phyloP scores from a whole-genome alignment of 306 rosid genomes.

The Purshia tridentata region DNA sequence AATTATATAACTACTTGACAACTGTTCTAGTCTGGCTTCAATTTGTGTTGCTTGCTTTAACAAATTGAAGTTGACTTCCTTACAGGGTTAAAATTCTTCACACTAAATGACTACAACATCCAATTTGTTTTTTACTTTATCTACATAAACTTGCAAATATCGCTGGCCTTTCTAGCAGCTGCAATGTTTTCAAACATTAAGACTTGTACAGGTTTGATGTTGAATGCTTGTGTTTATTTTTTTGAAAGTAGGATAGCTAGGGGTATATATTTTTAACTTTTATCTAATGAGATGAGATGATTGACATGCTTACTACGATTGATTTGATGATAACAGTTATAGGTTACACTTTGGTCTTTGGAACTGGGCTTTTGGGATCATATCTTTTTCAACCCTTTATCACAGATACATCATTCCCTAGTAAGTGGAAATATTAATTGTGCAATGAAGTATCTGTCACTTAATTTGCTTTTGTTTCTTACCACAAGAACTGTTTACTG shows the following conservation, averaged over 20 bases:
- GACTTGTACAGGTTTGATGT: conserved; percentile 75
- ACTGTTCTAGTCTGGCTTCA: conserved; percentile 7
- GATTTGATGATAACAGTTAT: conserved; percentile 45
- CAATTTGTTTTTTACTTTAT: conserved; percentile 68
- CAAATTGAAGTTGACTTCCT: conserved; percentile 23
- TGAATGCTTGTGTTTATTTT: neutral
- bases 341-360: conserved; percentile 72
- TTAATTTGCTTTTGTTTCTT: conserved; percentile 4
- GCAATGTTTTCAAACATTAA: conserved; percentile 60
- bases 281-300: conserved; percentile 7
- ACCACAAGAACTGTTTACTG: too few species aligned
- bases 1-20: conserved; percentile 7
- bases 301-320: conserved; percentile 15
- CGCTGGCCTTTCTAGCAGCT: conserved; percentile 64
- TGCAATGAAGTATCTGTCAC: conserved; percentile 3
- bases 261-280: neutral
- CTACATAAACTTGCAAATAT: conserved; percentile 79
- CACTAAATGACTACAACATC: conserved; percentile 73
- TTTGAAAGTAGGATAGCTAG: neutral
- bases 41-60: conserved; percentile 18
- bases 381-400: conserved; percentile 63
- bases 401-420: conserved; percentile 59
- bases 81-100: conserved; percentile 82
- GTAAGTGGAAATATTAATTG: conserved; percentile 48
- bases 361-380: conserved; percentile 66